A percentile compares a stretch with the other conserved stretches of the same genome.
These are phyloP conservation scores for Echinosophora koreensis DNA, from an alignment of 306 rosid genomes.

Conservation along the genomic window DNA sequence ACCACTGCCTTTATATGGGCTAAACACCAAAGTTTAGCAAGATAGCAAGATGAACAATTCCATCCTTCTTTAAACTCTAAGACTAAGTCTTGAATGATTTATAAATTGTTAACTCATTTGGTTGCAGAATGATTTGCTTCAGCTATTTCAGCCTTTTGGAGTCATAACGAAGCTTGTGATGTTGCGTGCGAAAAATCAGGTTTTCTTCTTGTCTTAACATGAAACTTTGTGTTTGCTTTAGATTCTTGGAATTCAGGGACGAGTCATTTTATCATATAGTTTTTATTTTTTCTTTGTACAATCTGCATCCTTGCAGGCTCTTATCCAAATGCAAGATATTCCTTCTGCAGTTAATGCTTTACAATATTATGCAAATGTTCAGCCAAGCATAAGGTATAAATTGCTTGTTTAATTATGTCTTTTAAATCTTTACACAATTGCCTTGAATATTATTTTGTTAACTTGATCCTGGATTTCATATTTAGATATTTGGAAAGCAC, in stretches of 20 bases:
- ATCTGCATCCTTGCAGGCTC: constrained; percentile 68
- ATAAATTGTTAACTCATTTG: constrained; percentile 34
- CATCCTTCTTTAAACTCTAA: background rate
- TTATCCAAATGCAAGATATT: constrained; percentile 96
- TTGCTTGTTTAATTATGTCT: background rate
- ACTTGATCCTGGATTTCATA: background rate
- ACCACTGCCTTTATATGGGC: background rate
- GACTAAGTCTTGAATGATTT: constrained; percentile 24
- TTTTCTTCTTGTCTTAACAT: constrained; percentile 44
- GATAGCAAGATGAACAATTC: background rate
- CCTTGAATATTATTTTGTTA: constrained; percentile 21
- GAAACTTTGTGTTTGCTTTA: constrained; percentile 9
- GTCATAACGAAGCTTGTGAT: constrained; percentile 98
- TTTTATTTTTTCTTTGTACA: constrained; percentile 27
- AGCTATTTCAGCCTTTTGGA: constrained; percentile 97
- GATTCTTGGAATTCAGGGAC: constrained; percentile 24
- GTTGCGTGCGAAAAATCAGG: constrained; percentile 99
- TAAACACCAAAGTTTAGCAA: constrained; percentile 5
- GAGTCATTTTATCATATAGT: constrained; percentile 10
- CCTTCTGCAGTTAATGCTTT: constrained; percentile 84
- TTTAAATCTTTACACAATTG: background rate
- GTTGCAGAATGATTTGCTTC: constrained; percentile 94
- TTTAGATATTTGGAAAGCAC: constrained; percentile 21
- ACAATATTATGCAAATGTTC: constrained; percentile 84
- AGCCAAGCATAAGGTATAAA: constrained; percentile 88